Base-by-base conservation (phyloP, 345 rosid genomes). In the Aethionema arabicum region DNA sequence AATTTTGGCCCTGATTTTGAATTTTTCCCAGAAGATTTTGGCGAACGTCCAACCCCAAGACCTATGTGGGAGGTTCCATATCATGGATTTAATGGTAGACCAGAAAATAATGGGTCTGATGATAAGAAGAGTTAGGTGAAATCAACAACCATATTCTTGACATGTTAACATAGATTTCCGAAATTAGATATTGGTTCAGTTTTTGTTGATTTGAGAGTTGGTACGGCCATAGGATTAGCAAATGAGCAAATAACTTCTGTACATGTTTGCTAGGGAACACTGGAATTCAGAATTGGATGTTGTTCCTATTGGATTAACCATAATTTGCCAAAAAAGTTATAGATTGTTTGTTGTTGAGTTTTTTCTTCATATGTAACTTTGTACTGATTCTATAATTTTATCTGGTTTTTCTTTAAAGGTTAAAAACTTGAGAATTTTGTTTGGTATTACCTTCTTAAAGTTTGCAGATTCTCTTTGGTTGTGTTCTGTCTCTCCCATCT, bases 1-100 rank as follows among this genome's bases (percentile, higher is more conserved):
- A 90, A 90, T 78, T 93, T 90, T 54, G 99, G 99, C 40, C 99
- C 97, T 4, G 76, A 83, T 55, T 90, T 90, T 67, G 96, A 85
- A 41, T 73, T 36, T 68, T 84, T 79, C 63, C 96, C 95, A 0
- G 81, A 77, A 57, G 86, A 84, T 63, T 83, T 90, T 65, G 90
- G 79, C 36, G 97, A 79, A 12, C 85, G 86, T 61, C 79, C 85
- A 2, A 53, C 72, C 47, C 99, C 99, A 14, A 83, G 53, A 72
- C 83, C 91, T 29, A 82, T 93, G 87, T 56, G 52, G 59, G 95
- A 90, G 72, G 91, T 83, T 78, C 91, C 95, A 32, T 85, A 81
- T 72, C 86, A 80, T 59, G 95, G 82, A 35, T 80, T 56, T 76
- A 90, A 77, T 70, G 77, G 72, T 72, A 80, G 67, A 41, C 71